A percentile compares a stretch with the other conserved stretches of the same genome.
Conservation (phyloP, 2,329 filamentous ascomycete genomes). For the Apiospora phragmitis region DNA sequence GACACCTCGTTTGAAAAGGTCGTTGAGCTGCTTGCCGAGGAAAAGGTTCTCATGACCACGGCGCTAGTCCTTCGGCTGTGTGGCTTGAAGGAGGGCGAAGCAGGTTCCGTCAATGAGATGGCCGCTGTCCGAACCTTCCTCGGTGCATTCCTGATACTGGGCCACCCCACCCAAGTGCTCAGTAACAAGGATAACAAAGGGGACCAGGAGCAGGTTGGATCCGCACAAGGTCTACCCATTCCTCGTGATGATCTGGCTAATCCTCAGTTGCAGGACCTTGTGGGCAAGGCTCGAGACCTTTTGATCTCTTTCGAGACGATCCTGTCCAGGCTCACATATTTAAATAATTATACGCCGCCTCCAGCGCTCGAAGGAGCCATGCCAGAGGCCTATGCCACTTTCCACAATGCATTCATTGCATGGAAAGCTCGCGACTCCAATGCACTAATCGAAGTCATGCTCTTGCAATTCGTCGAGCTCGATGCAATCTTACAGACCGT, state of each 20-base stretch:
- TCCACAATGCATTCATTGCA: constrained; percentile 76
- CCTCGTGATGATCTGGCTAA: constrained; percentile 57
- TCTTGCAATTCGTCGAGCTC: constrained; percentile 82
- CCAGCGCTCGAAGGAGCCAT: constrained; percentile 62
- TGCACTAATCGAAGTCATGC: constrained; percentile 78
- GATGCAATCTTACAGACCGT: constrained; percentile 83
- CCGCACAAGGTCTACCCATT: constrained; percentile 43
- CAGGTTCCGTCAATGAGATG: constrained; percentile 66
- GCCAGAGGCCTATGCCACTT: constrained; percentile 70
- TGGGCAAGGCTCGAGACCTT: constrained; percentile 75
- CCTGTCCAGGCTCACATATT: constrained; percentile 62
- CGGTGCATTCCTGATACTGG: constrained; percentile 77
- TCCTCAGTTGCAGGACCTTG: constrained; percentile 68
- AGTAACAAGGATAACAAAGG: constrained; percentile 68
- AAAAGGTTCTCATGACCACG: constrained; percentile 65
- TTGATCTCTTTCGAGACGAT: constrained; percentile 77
- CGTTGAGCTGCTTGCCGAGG: constrained; percentile 65
- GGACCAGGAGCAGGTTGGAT: constrained; percentile 58
- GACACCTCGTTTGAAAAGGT: constrained; percentile 75
- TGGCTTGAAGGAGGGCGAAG: constrained; percentile 65
- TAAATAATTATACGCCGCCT: constrained; percentile 68
- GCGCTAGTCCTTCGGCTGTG: constrained; percentile 69
- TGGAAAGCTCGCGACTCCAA: constrained; percentile 83
- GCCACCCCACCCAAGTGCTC: constrained; percentile 76
- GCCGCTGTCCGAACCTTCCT: constrained; percentile 74